These are phyloP conservation scores for Rhipidocladum racemiflorum DNA, from an alignment of 176 grass and related monocot species.

Conservation along the genomic window DNA sequence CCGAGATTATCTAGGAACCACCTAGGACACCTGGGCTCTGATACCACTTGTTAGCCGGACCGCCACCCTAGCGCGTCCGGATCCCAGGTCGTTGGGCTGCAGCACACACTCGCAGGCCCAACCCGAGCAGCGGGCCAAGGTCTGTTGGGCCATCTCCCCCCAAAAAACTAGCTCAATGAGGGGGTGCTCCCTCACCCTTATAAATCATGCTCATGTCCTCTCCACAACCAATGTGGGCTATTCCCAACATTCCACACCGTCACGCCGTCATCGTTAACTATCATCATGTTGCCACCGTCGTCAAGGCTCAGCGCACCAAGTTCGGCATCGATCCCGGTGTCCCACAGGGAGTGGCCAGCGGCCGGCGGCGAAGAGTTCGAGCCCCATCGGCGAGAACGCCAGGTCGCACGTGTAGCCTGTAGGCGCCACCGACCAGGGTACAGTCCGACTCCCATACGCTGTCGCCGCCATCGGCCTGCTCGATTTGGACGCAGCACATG, in stretches of 20 bases:
- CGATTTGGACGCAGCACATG: slow-evolving; percentile 48
- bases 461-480: not conserved
- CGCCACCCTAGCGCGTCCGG: no score
- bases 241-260: slow-evolving; percentile 48
- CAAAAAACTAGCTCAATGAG: no score
- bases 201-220: no score
- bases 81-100: no score
- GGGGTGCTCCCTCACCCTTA: no score
- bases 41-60: no score
- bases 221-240: no score
- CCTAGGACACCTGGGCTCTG: no score
- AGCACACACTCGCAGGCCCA: no score
- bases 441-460: slow-evolving; percentile 56
- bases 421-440: slow-evolving; percentile 34
- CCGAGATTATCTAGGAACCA: no score
- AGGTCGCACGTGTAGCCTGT: slow-evolving; percentile 48
- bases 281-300: slow-evolving; percentile 45
- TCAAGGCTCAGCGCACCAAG: slow-evolving; percentile 37
- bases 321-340: slow-evolving; percentile 39
- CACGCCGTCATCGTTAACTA: slow-evolving; percentile 36
- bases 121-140: no score
- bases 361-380: slow-evolving; percentile 57
- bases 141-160: no score
- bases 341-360: slow-evolving; percentile 54
- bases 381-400: slow-evolving; percentile 45